phyloP scores from a whole-genome alignment of 176 grass and related monocot species.

The Dendrocalamus sinicus region DNA sequence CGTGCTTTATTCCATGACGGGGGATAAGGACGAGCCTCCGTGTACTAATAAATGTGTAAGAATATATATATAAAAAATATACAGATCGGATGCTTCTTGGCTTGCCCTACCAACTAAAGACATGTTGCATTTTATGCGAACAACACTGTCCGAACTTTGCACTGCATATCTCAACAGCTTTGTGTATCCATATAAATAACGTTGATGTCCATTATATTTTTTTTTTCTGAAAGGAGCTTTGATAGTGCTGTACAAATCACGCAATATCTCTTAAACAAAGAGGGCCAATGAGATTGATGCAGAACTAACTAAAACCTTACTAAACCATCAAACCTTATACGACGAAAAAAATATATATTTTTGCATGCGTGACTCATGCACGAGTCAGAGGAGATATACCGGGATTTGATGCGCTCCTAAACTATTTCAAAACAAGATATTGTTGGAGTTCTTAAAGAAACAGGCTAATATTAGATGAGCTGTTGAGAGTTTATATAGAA shows the following conservation, averaged over 20 bases:
- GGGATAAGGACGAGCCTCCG: neutral
- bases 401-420: neutral
- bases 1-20: conserved; percentile 21
- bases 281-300: neutral
- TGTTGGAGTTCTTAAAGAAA: neutral
- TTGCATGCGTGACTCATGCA: conserved; percentile 32
- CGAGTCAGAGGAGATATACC: conserved; percentile 12
- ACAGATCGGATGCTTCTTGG: conserved; percentile 28
- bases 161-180: conserved; percentile 55
- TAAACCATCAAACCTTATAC: conserved; percentile 3
- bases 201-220: neutral
- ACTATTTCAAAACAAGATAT: conserved; percentile 1
- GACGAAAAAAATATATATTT: neutral
- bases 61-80: too few species aligned
- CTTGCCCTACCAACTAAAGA: conserved; percentile 45
- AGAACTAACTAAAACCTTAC: neutral
- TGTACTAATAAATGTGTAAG: neutral
- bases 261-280: conserved; percentile 55
- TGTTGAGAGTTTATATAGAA: neutral
- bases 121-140: conserved; percentile 51
- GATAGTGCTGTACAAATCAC: conserved; percentile 40
- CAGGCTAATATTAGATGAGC: neutral
- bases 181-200: conserved; percentile 28
- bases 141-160: conserved; percentile 51
- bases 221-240: neutral